These are phyloP conservation scores for Leccinellum luteum DNA, from an alignment of 768 basidiomycete genomes.

Conservation along the genomic window DNA sequence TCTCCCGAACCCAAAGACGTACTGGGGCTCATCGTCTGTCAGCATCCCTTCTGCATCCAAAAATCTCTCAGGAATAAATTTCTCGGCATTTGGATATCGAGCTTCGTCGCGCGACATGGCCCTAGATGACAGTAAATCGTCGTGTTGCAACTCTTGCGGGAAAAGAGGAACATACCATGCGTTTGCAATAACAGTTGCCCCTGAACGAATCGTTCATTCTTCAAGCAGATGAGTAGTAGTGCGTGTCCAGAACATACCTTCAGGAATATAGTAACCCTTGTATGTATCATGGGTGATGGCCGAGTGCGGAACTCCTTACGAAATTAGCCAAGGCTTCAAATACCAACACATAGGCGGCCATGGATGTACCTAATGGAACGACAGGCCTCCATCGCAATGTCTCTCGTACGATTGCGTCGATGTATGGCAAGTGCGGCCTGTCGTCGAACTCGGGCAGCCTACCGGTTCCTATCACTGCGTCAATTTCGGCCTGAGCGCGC, in stretches of 20 bases:
- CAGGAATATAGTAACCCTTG: not conserved
- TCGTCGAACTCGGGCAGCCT: not conserved
- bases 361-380: not conserved
- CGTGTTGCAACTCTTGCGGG: no score
- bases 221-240: not conserved
- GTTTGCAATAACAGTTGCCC: not conserved
- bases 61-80: not conserved
- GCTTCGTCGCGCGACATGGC: not conserved
- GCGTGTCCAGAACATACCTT: not conserved
- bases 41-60: not conserved
- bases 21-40: not conserved
- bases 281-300: not conserved
- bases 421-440: not conserved
- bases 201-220: not conserved
- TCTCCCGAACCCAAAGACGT: not conserved
- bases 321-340: not conserved
- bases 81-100: not conserved
- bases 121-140: not conserved
- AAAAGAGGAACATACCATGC: not conserved
- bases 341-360: not conserved
- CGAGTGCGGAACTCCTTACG: not conserved
- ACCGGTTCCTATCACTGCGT: not conserved
- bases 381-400: not conserved
- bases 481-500: not conserved
- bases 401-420: not conserved